phyloP scores from a whole-genome alignment of 768 basidiomycete genomes.

The Leccinellum luteum region DNA sequence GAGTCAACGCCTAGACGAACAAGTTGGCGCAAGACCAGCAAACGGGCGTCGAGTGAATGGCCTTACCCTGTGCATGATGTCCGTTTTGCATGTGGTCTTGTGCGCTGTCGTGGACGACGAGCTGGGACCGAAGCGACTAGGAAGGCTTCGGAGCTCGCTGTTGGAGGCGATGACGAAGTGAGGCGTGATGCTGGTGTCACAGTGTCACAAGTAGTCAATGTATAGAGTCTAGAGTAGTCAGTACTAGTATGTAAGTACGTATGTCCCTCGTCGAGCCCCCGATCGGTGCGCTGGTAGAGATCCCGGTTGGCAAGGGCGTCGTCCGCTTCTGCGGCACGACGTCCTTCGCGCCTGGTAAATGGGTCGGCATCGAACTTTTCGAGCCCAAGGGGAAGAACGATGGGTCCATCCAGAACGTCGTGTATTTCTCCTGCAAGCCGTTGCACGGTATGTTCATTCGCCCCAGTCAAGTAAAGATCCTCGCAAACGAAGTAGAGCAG shows the following conservation, averaged over 20 bases:
- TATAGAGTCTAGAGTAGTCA: no score
- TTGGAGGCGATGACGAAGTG: slow-evolving; percentile 3
- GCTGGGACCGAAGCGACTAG: not conserved
- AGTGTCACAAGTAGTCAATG: not conserved
- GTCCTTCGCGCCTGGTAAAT: slow-evolving; percentile 83
- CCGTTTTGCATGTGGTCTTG: slow-evolving; percentile 32
- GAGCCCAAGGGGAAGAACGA: slow-evolving; percentile 93
- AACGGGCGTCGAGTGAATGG: not conserved
- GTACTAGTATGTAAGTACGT: slow-evolving; percentile 34
- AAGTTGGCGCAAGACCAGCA: slow-evolving; percentile 4
- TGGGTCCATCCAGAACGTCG: slow-evolving; percentile 73
- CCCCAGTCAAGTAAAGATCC: slow-evolving; percentile 75
- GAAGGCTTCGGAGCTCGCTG: slow-evolving; percentile 6
- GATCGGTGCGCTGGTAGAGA: slow-evolving; percentile 75
- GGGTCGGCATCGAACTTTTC: slow-evolving; percentile 90
- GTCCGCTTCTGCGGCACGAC: slow-evolving; percentile 87
- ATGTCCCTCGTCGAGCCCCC: slow-evolving; percentile 40
- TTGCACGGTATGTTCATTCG: slow-evolving; percentile 87
- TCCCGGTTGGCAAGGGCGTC: slow-evolving; percentile 76
- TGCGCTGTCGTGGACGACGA: slow-evolving; percentile 1
- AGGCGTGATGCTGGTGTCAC: slow-evolving; percentile 15
- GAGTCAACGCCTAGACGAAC: slow-evolving; percentile 18
- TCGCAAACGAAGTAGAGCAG: slow-evolving; percentile 36
- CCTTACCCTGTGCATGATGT: slow-evolving; percentile 22
- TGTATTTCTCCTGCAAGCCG: slow-evolving; percentile 79